phyloP scores from a whole-genome alignment of 2,329 filamentous ascomycete genomes.

The Trichophyton verrucosum region DNA sequence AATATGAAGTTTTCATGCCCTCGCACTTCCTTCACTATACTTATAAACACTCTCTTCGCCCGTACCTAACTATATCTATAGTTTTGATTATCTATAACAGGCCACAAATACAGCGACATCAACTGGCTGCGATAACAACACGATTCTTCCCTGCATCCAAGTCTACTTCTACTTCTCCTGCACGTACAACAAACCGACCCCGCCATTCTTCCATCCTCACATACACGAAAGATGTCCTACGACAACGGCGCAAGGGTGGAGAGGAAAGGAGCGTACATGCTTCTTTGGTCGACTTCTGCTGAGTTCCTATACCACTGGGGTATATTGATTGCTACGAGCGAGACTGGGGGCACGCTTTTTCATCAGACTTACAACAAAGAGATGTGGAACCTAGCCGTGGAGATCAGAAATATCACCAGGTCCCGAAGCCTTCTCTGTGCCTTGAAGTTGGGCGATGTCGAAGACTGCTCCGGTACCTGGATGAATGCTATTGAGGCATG shows the following conservation, averaged over 20 bases:
- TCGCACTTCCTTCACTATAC: too few species aligned
- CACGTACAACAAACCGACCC: too few species aligned
- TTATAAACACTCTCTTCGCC: too few species aligned
- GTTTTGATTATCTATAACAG: too few species aligned
- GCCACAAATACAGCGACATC: too few species aligned
- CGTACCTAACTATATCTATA: too few species aligned
- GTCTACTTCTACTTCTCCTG: too few species aligned
- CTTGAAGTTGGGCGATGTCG: slow-evolving; percentile 13
- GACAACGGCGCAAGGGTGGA: slow-evolving; percentile 8
- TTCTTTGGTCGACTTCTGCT: slow-evolving; percentile 1
- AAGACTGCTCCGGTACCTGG: slow-evolving; percentile 11
- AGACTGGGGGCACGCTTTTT: slow-evolving; percentile 9
- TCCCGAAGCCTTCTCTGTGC: slow-evolving; percentile 9
- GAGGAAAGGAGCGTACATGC: slow-evolving; percentile 12
- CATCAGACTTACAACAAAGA: slow-evolving; percentile 6
- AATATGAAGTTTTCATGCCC: too few species aligned
- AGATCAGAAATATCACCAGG: slow-evolving; percentile 4
- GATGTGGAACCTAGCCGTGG: slow-evolving; percentile 3
- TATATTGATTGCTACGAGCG: slow-evolving; percentile 10
- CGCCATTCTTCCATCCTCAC: too few species aligned
- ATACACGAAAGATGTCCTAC: not conserved
- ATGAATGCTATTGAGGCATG: slow-evolving; percentile 10
- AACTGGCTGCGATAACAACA: too few species aligned
- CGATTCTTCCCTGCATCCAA: too few species aligned
- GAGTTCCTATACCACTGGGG: slow-evolving; percentile 12